Conservation (phyloP, 768 basidiomycete genomes). For the Lentinus tigrinus region DNA sequence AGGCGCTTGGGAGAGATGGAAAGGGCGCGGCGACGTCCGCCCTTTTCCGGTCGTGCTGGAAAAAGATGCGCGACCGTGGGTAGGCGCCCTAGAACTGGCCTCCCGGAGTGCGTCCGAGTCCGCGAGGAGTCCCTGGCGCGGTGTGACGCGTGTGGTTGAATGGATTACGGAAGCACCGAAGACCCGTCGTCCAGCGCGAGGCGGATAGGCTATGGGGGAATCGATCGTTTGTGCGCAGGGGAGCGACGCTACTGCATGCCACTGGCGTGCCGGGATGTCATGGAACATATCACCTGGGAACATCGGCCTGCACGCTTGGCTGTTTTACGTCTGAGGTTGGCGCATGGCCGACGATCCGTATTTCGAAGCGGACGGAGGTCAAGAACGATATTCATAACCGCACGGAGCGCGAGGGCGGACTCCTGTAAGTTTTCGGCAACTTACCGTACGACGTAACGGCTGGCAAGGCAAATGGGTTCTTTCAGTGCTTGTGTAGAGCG, state of each 20-base stretch:
- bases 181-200: too few relatives aligned
- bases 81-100: background rate
- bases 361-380: background rate
- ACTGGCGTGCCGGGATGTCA: background rate
- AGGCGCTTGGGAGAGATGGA: background rate
- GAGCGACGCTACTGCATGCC: too few relatives aligned
- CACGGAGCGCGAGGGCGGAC: background rate
- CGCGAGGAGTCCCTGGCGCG: too few relatives aligned
- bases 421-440: too few relatives aligned
- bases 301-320: background rate
- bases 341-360: background rate
- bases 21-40: background rate
- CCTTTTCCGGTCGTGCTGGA: conserved; percentile 7
- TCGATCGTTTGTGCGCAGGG: too few relatives aligned
- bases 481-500: too few relatives aligned
- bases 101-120: too few relatives aligned
- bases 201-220: too few relatives aligned
- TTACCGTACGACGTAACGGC: too few relatives aligned
- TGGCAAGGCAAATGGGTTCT: too few relatives aligned
- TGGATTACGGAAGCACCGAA: too few relatives aligned
- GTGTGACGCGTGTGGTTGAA: too few relatives aligned
- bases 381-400: background rate
- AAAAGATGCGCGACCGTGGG: conserved; percentile 2
- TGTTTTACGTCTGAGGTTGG: background rate
- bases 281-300: background rate